Percentiles rank a stretch among this genome's conserved stretches.
These are phyloP conservation scores for Rhynchospora breviuscula DNA, from an alignment of 176 grass and related monocot species.

Conservation along the genomic window DNA sequence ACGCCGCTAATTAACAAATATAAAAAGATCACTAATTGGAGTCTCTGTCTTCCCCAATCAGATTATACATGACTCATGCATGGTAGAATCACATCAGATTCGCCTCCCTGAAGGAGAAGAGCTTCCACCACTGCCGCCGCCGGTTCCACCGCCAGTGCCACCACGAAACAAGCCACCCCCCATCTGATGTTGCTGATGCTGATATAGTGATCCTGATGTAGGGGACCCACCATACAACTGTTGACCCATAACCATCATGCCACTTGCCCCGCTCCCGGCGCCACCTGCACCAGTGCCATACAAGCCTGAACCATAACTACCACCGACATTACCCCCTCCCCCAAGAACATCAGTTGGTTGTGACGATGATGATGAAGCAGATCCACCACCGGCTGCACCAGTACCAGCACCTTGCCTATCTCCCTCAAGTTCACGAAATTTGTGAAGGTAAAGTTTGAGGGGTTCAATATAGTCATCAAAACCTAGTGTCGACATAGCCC, in stretches of 20 bases:
- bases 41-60: background rate
- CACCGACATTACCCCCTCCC: background rate
- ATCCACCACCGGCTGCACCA: background rate
- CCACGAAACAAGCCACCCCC: background rate
- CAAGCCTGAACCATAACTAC: constrained; percentile 1
- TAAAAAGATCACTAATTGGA: background rate
- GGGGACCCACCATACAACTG: constrained; percentile 19
- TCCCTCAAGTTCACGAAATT: constrained; percentile 90
- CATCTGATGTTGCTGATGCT: constrained; percentile 18
- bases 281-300: constrained; percentile 1
- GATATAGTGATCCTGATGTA: constrained; percentile 14
- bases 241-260: constrained; percentile 25
- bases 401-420: constrained; percentile 29
- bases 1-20: constrained; percentile 9
- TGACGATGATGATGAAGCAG: constrained; percentile 2
- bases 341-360: constrained; percentile 7
- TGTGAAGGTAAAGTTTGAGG: constrained; percentile 90
- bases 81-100: background rate
- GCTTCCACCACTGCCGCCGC: background rate
- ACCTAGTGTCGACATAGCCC: constrained; percentile 95
- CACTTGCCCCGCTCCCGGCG: background rate
- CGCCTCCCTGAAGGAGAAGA: constrained; percentile 16
- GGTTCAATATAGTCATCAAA: constrained; percentile 97
- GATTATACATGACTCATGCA: constrained; percentile 1
- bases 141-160: background rate